These are phyloP conservation scores for Tylopilus vinaceipallidus DNA, from an alignment of 768 basidiomycete species.

Conservation along the genomic window DNA sequence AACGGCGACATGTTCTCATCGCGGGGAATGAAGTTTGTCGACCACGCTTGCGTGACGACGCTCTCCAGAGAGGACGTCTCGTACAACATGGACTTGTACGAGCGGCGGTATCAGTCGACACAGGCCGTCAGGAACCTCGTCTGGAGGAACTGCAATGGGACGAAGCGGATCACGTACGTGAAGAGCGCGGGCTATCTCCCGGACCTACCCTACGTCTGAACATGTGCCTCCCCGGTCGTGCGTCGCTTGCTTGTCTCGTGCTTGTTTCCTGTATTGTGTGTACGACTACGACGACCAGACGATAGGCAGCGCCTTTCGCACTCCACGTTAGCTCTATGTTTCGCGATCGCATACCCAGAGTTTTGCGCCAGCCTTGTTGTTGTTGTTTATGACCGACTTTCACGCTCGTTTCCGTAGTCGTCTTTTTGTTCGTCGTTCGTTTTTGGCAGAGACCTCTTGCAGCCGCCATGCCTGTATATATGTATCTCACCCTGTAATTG, in stretches of 20 bases:
- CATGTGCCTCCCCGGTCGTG: not conserved
- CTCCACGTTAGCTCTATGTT: conserved; percentile 15
- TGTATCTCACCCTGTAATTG: too few species aligned
- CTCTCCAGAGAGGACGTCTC: conserved; percentile 30
- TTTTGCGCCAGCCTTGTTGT: not conserved
- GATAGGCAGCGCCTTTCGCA: conserved; percentile 19
- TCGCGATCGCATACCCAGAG: conserved; percentile 22
- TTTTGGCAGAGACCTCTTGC: conserved; percentile 7
- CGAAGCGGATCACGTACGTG: conserved; percentile 30
- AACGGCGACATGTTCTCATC: conserved; percentile 36
- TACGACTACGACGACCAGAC: conserved; percentile 14
- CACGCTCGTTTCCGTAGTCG: conserved; percentile 20
- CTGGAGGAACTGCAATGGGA: conserved; percentile 31
- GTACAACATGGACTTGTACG: conserved; percentile 34
- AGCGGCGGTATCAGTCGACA: conserved; percentile 28
- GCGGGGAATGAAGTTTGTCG: conserved; percentile 36
- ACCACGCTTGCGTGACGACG: conserved; percentile 44
- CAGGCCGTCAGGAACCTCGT: conserved; percentile 26
- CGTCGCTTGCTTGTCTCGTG: not conserved
- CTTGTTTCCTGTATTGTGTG: conserved; percentile 4
- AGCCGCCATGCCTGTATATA: conserved; percentile 3
- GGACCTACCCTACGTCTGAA: conserved; percentile 24
- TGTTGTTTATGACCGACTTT: conserved; percentile 13
- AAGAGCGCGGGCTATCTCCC: conserved; percentile 29
- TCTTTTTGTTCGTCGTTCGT: conserved; percentile 19